Evolutionary conservation across 1,284 basidiomycete species (phyloP).

Genomic region (Sporisorium exsertum): DNA sequence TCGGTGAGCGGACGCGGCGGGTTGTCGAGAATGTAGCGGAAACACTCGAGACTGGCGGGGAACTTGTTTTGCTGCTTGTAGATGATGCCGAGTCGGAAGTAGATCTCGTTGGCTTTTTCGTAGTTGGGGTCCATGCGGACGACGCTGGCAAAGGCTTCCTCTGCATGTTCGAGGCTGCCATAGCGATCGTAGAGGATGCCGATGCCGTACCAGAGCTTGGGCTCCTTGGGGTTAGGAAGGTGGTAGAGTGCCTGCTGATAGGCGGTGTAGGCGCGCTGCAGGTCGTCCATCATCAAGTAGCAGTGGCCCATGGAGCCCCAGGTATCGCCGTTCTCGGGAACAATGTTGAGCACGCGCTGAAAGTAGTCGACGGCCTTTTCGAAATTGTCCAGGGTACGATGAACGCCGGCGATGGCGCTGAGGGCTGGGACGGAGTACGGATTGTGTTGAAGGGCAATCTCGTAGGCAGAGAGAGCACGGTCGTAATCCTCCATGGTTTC

Average conservation of each 20-base stretch:
- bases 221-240: slow-evolving; percentile 96
- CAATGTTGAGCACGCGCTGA: slow-evolving; percentile 84
- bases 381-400: slow-evolving; percentile 66
- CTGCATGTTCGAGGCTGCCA: slow-evolving; percentile 96
- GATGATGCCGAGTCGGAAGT: slow-evolving; percentile 97
- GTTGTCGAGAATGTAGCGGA: slow-evolving; percentile 93
- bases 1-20: slow-evolving; percentile 95
- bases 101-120: slow-evolving; percentile 98
- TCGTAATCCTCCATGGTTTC: slow-evolving; percentile 68
- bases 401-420: slow-evolving; percentile 66
- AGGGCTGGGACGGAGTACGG: slow-evolving; percentile 66
- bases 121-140: slow-evolving; percentile 98
- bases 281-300: slow-evolving; percentile 98
- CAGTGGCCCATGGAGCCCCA: slow-evolving; percentile 79
- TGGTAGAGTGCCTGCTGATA: slow-evolving; percentile 98
- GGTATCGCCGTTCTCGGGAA: slow-evolving; percentile 67
- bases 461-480: slow-evolving; percentile 65
- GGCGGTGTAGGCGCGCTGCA: slow-evolving; percentile 97
- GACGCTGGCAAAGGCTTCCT: slow-evolving; percentile 96
- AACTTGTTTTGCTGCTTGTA: slow-evolving; percentile 96
- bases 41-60: slow-evolving; percentile 73
- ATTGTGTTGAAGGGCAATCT: slow-evolving; percentile 65
- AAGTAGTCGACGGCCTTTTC: slow-evolving; percentile 91
- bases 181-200: slow-evolving; percentile 99
- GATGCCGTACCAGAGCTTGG: slow-evolving; percentile 99